Base-by-base conservation (phyloP, 805 yeast species). In the Candida easanensis region DNA sequence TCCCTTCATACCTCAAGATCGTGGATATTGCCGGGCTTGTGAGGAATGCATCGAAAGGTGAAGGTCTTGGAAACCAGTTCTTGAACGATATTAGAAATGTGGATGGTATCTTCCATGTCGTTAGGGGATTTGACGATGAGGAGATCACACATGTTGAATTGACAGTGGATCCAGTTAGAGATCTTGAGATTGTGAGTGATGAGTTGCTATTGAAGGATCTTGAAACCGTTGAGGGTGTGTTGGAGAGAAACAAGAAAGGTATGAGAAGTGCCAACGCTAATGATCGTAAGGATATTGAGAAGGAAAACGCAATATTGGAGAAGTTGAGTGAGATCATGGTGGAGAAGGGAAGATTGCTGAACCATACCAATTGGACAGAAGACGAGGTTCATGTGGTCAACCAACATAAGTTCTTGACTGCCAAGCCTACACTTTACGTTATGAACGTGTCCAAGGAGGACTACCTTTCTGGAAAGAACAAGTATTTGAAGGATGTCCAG, bases 1-100 rank as follows among this genome's bases (percentile, higher is more conserved):
- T 83, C 38, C 85, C 88, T 27, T 84, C 89, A 4, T 76, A 71
- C 46, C 70, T 85, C 59, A 82, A 87, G 37, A 73, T 85, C 36
- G 82, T 79, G 52, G 95, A 85, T 61, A 85, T 85, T 60, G 95
- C 95, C 14, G 95, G 95, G 40, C 70, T 85, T 49, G 84, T 88
- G 36, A 79, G 82, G 63, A 88, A 87, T 59, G 95, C 95, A 4
- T 77, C 84, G n/a, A 75, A 77, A 39, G 95, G 95, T 49, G 88
- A 82, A 66, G 95, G 95, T 41, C 69, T 85, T 50, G 95, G 95
- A 42, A 84, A 85, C 64, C 85, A 84, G 55, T 85, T 85, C 67
- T 71, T 85, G 58, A 79, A 84, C 51, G 85, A 85, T 65, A 85
- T 85, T 48, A 72, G 87, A 62, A 82, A 81, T 42, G 91, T 84